Evolutionary conservation across 2,329 filamentous ascomycete species (phyloP), one percentile per base, ranked within the genome.

Genomic region (Pezicula carpinea): DNA sequence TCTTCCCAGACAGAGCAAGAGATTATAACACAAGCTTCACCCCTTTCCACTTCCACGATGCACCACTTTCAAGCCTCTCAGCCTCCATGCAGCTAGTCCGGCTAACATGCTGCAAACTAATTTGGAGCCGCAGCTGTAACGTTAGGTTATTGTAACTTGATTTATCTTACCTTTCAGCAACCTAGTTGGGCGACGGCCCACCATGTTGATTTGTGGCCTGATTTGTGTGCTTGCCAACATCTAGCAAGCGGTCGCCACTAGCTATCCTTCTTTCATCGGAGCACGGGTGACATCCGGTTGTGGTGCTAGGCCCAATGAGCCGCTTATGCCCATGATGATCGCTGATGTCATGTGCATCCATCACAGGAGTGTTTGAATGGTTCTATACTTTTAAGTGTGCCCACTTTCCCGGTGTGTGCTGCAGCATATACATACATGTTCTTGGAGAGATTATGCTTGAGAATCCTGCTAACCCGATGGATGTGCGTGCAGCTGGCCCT

Each of bases 311-410:
- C 59, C 64, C 1, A 64, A 62, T 38, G 64, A 67, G 53, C 60
- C 53, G 21, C 56, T 67, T 39, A 65, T 66, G 62, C 62, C 63
- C 6, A 62, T 64, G 58, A 59, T 66, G 6, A 50, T 66, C 11
- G 56, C 60, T 8, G 65, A 66, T 49, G 33, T 65, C 18, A 40
- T 40, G 38, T 43, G 32, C 33, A 17, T 43, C 14, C 22, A 43
- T 15, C 26, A 43, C 18, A 22, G 40, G 15, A 23, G 40, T 17
- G 40, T 23, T 19, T 43, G 40, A 23, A 43, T 34, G 23, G 40
- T 22, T 13, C 40, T 43, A 11, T 43, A 43, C 18, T 43, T 43
- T 22, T 43, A n/a, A 43, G 40, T 17, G 18, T 15, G 2, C 5
- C 13, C 13, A 22, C 5, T 6, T 22, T 23, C 3, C 6, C 10